Conservation (phyloP, 2,329 filamentous ascomycete species). For the Diplodia intermedia region DNA sequence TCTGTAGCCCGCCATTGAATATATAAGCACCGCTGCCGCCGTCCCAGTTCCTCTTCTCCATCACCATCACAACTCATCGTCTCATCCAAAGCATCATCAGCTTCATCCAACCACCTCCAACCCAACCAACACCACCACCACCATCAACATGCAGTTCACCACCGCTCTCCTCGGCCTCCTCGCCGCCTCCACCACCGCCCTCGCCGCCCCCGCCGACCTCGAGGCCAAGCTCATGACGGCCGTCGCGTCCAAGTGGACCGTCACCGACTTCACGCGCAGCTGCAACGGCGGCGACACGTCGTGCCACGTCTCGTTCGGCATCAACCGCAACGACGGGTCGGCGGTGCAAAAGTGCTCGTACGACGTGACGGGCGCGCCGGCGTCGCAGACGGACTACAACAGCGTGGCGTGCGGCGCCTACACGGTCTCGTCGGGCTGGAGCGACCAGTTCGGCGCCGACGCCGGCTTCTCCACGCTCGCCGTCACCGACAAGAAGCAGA, state of each 20-base stretch:
- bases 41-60: slow-evolving; percentile 2
- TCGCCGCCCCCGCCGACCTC: not conserved
- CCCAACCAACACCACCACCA: slow-evolving; percentile 12
- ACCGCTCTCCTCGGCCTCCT: slow-evolving; percentile 14
- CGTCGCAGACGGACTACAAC: slow-evolving; percentile 10
- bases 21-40: slow-evolving; percentile 12
- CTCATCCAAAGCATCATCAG: slow-evolving; percentile 20
- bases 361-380: slow-evolving; percentile 21
- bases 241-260: slow-evolving; percentile 20
- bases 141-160: slow-evolving; percentile 28
- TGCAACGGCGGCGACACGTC: slow-evolving; percentile 18
- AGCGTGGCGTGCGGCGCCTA: slow-evolving; percentile 22
- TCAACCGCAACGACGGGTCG: slow-evolving; percentile 18
- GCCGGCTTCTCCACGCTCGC: slow-evolving; percentile 26
- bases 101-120: not conserved
- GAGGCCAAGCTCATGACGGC: slow-evolving; percentile 28
- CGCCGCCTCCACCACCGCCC: slow-evolving; percentile 10
- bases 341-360: slow-evolving; percentile 12
- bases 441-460: slow-evolving; percentile 27
- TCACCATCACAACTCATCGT: slow-evolving; percentile 22
- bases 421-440: slow-evolving; percentile 20
- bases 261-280: slow-evolving; percentile 25
- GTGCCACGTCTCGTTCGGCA: slow-evolving; percentile 26
- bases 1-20: slow-evolving; percentile 1
- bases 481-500: slow-evolving; percentile 21